These are phyloP conservation scores for Paramecium bursaria DNA, from an alignment of 73 alveolate species.

Conservation along the genomic window DNA sequence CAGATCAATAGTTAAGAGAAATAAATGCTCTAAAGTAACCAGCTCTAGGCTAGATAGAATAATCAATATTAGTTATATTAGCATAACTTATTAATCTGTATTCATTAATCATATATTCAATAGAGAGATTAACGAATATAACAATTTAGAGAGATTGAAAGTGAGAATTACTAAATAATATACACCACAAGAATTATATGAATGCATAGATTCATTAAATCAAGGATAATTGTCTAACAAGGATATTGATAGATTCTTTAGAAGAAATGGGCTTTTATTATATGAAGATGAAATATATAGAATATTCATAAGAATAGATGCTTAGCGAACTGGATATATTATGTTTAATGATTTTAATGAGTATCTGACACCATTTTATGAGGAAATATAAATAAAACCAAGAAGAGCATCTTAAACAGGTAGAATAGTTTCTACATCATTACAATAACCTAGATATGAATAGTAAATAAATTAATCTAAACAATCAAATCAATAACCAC, in stretches of 20 bases:
- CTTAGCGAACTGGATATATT: slow-evolving; percentile 26
- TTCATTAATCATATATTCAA: background rate
- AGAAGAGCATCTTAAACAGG: background rate
- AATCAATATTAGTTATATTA: background rate
- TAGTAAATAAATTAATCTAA: too few relatives aligned
- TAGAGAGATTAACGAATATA: slow-evolving; percentile 25
- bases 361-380: background rate
- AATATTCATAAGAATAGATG: slow-evolving; percentile 14
- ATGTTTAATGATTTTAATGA: slow-evolving; percentile 1
- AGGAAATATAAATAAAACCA: background rate
- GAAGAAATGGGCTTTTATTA: slow-evolving; percentile 47
- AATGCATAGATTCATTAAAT: slow-evolving; percentile 44
- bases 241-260: slow-evolving; percentile 55
- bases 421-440: background rate
- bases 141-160: slow-evolving; percentile 49
- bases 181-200: slow-evolving; percentile 20
- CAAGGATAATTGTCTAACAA: background rate
- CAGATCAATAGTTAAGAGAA: slow-evolving; percentile 33
- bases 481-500: too few relatives aligned
- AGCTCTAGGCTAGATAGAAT: background rate
- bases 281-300: slow-evolving; percentile 46
- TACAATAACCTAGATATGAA: too few relatives aligned
- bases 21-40: slow-evolving; percentile 57
- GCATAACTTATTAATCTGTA: slow-evolving; percentile 54
- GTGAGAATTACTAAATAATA: slow-evolving; percentile 1